phyloP scores from a whole-genome alignment of 192 early-diverging fungal genomes.

The Backusella mclennaniae region DNA sequence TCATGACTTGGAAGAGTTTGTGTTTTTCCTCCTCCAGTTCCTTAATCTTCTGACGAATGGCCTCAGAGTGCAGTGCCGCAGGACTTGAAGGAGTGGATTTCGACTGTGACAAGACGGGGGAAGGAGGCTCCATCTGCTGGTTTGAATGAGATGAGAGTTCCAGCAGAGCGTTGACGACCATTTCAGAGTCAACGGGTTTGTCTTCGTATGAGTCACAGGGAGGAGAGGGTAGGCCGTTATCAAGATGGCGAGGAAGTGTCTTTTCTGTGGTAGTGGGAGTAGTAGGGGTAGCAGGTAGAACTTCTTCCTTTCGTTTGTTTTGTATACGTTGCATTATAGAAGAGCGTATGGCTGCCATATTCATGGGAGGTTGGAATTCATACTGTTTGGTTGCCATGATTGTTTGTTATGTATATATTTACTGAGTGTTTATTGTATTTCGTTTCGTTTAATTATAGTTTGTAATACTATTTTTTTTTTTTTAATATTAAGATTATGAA shows the following conservation, averaged over 20 bases:
- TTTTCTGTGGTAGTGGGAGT: not conserved
- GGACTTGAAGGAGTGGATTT: not conserved
- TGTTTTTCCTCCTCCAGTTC: slow-evolving; percentile 17
- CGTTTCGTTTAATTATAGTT: not conserved
- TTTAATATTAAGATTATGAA: not conserved
- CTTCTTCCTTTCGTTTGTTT: slow-evolving; percentile 7
- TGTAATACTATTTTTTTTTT: not conserved
- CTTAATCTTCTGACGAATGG: not conserved
- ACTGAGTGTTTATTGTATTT: not conserved
- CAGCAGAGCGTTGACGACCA: slow-evolving; percentile 8
- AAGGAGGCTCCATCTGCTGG: slow-evolving; percentile 1
- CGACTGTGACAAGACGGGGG: not conserved
- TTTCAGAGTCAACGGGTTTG: slow-evolving; percentile 9
- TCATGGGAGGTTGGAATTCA: slow-evolving; percentile 17
- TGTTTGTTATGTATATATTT: not conserved
- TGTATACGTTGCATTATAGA: slow-evolving; percentile 11
- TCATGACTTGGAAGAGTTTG: slow-evolving; percentile 19
- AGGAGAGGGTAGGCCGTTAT: slow-evolving; percentile 21
- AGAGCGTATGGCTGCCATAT: slow-evolving; percentile 15
- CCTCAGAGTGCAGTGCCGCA: not conserved
- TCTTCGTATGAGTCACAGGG: slow-evolving; percentile 7
- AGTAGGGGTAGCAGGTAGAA: not conserved
- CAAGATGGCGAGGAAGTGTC: slow-evolving; percentile 11
- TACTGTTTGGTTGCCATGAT: not conserved
- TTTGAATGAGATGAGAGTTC: slow-evolving; percentile 6